phyloP scores from a whole-genome alignment of 163 green algal species.

The Prototheca stagnorum region DNA sequence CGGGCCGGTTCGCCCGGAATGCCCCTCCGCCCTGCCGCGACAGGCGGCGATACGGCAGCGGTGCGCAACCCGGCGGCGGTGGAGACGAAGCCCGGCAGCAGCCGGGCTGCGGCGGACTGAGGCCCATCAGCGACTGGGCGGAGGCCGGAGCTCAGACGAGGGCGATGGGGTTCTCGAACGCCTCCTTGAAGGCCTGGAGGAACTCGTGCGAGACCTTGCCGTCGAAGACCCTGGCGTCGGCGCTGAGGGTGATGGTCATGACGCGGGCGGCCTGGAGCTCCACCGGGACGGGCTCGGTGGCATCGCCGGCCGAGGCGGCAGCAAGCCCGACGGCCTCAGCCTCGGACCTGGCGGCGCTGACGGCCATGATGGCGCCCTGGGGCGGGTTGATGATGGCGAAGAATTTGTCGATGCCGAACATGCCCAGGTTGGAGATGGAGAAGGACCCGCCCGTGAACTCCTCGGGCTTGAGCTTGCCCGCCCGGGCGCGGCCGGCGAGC shows the following conservation, averaged over 20 bases:
- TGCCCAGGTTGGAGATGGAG: constrained; percentile 92
- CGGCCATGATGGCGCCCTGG: constrained; percentile 65
- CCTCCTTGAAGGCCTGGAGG: constrained; percentile 47
- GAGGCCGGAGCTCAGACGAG: too few relatives aligned
- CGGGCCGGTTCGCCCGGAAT: too few relatives aligned
- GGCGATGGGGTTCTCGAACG: constrained; percentile 46
- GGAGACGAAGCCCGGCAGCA: too few relatives aligned
- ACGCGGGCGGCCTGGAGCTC: too few relatives aligned
- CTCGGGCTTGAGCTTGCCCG: constrained; percentile 64
- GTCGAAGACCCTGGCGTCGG: constrained; percentile 64
- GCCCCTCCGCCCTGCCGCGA: too few relatives aligned
- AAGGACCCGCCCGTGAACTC: constrained; percentile 87
- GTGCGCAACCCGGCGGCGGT: too few relatives aligned
- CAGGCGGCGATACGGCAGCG: too few relatives aligned
- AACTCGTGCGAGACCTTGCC: constrained; percentile 40
- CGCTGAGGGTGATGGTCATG: constrained; percentile 66
- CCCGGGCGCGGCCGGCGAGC: constrained; percentile 36
- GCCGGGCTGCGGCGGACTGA: too few relatives aligned
- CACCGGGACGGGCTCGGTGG: too few relatives aligned
- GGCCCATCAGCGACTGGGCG: too few relatives aligned
- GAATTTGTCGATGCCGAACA: constrained; percentile 89
- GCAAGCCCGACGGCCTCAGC: too few relatives aligned
- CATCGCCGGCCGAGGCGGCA: too few relatives aligned
- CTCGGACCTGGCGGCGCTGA: constrained; percentile 36
- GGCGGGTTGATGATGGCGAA: constrained; percentile 94